phyloP scores from a whole-genome alignment of 2,329 filamentous ascomycete genomes.

The Diplocarpon mali region DNA sequence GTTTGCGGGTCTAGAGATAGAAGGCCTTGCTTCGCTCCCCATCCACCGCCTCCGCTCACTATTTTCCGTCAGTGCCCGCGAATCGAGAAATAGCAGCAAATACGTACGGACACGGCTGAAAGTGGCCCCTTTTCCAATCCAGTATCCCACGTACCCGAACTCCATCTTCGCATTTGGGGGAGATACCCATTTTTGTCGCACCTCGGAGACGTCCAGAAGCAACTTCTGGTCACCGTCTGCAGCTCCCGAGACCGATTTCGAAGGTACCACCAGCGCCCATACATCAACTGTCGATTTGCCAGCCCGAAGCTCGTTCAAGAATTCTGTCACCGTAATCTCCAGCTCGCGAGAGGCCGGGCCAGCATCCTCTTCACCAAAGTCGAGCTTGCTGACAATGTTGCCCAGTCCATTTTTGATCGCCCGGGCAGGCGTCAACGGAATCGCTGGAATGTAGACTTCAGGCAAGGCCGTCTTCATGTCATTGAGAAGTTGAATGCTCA shows the following conservation, averaged over 20 bases:
- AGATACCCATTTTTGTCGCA: not conserved
- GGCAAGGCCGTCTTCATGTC: not conserved
- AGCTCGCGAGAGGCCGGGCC: slow-evolving; percentile 61
- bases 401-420: slow-evolving; percentile 57
- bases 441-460: slow-evolving; percentile 34
- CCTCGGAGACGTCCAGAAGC: not conserved
- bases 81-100: not conserved
- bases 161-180: not conserved
- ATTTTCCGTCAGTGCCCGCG: slow-evolving; percentile 19
- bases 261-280: slow-evolving; percentile 61
- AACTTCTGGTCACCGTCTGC: not conserved
- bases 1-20: slow-evolving; percentile 66
- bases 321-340: slow-evolving; percentile 49
- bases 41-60: slow-evolving; percentile 75
- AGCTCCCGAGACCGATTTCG: slow-evolving; percentile 10
- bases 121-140: slow-evolving; percentile 16
- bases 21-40: slow-evolving; percentile 70
- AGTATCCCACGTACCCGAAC: slow-evolving; percentile 13
- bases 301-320: slow-evolving; percentile 33
- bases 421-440: slow-evolving; percentile 52
- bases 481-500: slow-evolving; percentile 10
- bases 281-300: slow-evolving; percentile 43
- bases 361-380: slow-evolving; percentile 32
- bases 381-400: slow-evolving; percentile 63
- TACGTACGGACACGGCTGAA: slow-evolving; percentile 26